Evolutionary conservation across 2,329 filamentous ascomycete genomes (phyloP).

Genomic region (Fusarium clavum): DNA sequence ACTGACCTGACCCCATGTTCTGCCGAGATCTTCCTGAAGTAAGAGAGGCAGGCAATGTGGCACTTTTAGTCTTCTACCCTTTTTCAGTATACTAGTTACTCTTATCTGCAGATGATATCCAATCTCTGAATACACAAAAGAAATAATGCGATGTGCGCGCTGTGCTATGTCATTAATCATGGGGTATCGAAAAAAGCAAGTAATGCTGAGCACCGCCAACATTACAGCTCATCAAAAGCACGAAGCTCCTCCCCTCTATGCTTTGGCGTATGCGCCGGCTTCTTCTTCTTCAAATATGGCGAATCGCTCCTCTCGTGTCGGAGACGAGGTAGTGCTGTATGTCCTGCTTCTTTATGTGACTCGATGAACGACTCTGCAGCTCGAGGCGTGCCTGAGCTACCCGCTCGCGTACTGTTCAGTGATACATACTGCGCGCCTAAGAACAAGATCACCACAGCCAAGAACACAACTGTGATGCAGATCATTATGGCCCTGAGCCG

Average conservation of each 20-base stretch:
- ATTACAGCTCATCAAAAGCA: constrained; percentile 61
- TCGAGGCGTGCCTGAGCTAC: constrained; percentile 9
- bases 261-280: constrained; percentile 20
- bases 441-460: constrained; percentile 61
- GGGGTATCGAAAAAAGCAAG: constrained; percentile 20
- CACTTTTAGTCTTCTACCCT: neutral
- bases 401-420: constrained; percentile 16
- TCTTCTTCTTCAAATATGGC: constrained; percentile 47
- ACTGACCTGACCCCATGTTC: neutral
- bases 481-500: constrained; percentile 74
- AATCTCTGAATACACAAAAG: neutral
- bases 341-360: constrained; percentile 40
- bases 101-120: neutral
- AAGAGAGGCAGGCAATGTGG: neutral
- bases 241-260: constrained; percentile 54
- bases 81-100: neutral
- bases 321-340: constrained; percentile 34
- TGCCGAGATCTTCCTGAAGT: neutral
- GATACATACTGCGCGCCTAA: constrained; percentile 47
- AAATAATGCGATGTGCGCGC: constrained; percentile 11
- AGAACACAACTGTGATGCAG: constrained; percentile 61
- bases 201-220: constrained; percentile 1
- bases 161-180: constrained; percentile 36
- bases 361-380: constrained; percentile 43
- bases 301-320: constrained; percentile 39